Evolutionary conservation across 495 filamentous ascomycete genomes (phyloP).

Genomic region (Symbiotaphrina buchneri): DNA sequence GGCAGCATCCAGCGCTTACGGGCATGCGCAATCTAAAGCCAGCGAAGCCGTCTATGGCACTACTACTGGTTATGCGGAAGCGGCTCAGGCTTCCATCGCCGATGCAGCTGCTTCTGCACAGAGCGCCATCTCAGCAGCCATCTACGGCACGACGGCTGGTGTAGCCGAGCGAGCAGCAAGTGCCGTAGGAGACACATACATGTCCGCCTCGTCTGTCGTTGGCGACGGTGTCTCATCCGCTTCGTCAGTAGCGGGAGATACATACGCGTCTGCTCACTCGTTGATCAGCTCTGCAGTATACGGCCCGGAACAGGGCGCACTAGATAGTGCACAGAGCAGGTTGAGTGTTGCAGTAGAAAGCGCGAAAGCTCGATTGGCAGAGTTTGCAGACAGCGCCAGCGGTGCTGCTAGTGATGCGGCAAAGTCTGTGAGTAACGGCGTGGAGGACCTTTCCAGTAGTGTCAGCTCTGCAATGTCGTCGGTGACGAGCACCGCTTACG

Average conservation of each 20-base stretch:
- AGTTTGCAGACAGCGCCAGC: slow-evolving; percentile 17
- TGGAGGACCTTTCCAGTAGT: slow-evolving; percentile 21
- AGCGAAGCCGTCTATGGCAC: slow-evolving; percentile 19
- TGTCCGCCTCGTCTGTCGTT: slow-evolving; percentile 4
- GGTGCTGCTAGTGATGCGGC: slow-evolving; percentile 15
- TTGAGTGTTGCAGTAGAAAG: slow-evolving; percentile 22
- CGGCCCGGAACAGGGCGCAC: slow-evolving; percentile 24
- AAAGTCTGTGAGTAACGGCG: slow-evolving; percentile 15
- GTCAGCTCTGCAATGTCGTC: slow-evolving; percentile 13
- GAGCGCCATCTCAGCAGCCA: slow-evolving; percentile 11
- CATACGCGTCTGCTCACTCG: slow-evolving; percentile 5
- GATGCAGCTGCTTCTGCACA: slow-evolving; percentile 7
- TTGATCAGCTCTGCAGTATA: slow-evolving; percentile 12
- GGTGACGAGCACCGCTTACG: not conserved
- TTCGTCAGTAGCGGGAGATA: slow-evolving; percentile 1
- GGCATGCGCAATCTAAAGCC: slow-evolving; percentile 20
- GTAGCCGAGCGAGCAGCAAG: slow-evolving; percentile 11
- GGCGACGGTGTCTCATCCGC: slow-evolving; percentile 3
- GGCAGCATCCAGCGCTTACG: slow-evolving; percentile 23
- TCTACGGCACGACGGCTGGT: slow-evolving; percentile 5
- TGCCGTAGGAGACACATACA: slow-evolving; percentile 13
- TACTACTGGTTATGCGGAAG: slow-evolving; percentile 6
- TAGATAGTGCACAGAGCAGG: slow-evolving; percentile 28
- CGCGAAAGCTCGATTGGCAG: slow-evolving; percentile 22
- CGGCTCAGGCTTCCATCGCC: slow-evolving; percentile 3